phyloP scores from a whole-genome alignment of 164 flowering plant genomes.

The Stephania yunnanensis region DNA sequence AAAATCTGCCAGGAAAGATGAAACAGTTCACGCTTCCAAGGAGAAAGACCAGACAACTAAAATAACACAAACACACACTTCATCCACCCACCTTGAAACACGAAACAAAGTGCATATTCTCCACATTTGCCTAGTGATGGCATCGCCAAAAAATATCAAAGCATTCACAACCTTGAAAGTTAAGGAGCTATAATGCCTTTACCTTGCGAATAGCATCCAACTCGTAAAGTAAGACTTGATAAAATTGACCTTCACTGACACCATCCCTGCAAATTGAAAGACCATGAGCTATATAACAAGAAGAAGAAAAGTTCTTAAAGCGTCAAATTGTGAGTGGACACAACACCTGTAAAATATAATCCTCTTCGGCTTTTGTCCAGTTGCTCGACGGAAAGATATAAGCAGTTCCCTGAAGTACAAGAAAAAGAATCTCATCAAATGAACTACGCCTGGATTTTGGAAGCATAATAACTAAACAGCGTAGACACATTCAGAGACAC shows the following conservation, averaged over 20 bases:
- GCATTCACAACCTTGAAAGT: too few species aligned
- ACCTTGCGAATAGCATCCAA: constrained; percentile 91
- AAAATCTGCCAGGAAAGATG: neutral
- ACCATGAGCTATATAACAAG: neutral
- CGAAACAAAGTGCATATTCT: neutral
- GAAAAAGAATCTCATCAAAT: constrained; percentile 1
- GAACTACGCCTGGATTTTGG: neutral
- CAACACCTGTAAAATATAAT: constrained; percentile 83
- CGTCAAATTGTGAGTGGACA: neutral
- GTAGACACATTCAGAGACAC: neutral
- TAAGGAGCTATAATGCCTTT: neutral
- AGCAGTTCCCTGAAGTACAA: constrained; percentile 67
- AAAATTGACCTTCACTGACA: constrained; percentile 86
- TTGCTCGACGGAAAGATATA: constrained; percentile 78
- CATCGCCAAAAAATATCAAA: too few species aligned
- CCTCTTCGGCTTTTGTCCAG: constrained; percentile 88
- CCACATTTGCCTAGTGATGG: too few species aligned
- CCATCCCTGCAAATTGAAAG: constrained; percentile 58
- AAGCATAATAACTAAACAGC: neutral
- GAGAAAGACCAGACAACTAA: neutral
- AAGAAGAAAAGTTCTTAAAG: neutral
- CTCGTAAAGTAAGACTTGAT: constrained; percentile 77
- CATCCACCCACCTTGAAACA: neutral
- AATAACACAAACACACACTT: too few species aligned
- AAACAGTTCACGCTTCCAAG: neutral